Percentiles rank a stretch among this genome's conserved stretches.
Conservation (phyloP, 2,329 filamentous ascomycete species). For the Talaromyces sp. region DNA sequence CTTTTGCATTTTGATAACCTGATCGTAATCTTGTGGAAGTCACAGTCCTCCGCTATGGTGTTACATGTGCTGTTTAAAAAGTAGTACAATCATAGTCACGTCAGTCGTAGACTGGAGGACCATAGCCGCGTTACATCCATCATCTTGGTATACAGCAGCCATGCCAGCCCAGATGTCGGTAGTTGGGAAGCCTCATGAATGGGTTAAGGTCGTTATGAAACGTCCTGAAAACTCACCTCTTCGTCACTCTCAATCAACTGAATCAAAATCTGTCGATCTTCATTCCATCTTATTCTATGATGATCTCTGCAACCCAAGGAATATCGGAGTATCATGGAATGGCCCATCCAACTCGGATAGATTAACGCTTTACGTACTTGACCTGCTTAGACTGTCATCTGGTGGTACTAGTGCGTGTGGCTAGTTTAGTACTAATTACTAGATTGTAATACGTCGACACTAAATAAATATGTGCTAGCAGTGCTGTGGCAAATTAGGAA, state of each 20-base stretch:
- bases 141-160: neutral
- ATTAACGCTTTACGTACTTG: neutral
- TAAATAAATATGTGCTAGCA: neutral
- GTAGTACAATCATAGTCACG: neutral
- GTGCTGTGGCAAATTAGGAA: neutral
- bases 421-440: neutral
- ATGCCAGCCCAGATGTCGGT: neutral
- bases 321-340: neutral
- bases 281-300: neutral
- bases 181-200: neutral
- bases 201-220: neutral
- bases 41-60: neutral
- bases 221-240: neutral
- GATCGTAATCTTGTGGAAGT: neutral
- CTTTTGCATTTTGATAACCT: neutral
- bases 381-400: constrained; percentile 5
- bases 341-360: neutral
- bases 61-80: neutral
- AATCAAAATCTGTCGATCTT: neutral
- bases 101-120: neutral
- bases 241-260: neutral
- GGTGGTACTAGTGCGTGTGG: neutral
- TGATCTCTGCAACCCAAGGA: neutral
- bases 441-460: neutral
- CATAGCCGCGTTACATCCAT: constrained; percentile 5